Base-by-base conservation (phyloP, 257 asterid species). In the Eucommia ulmoides region DNA sequence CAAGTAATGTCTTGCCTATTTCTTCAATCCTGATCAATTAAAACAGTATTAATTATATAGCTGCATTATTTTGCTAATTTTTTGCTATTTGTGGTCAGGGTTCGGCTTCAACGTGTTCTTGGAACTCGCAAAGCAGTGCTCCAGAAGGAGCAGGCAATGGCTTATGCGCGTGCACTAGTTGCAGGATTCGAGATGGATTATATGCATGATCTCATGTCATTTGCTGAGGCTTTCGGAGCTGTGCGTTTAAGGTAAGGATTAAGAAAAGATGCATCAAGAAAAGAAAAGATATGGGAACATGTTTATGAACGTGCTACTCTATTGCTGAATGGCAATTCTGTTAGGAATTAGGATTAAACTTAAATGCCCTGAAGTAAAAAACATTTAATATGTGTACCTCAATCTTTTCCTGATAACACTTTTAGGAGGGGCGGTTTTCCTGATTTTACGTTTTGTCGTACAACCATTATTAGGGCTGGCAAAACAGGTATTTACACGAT, bases 141-240 rank as follows among this genome's bases (percentile, higher is more conserved):
- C 20, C 68, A 59, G 67, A 86, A 86, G 70, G 94, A 86, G 65
- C 93, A 86, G 65, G 94, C 94, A 59, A 82, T 86, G 96, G 94
- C 93, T 50, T 82, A 75, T 67, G 94, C 94, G 8, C 84, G 96
- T 56, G 96, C 96, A 26, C 81, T 81, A 16, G 96, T 83, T 62
- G 96, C 88, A 5, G 96, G 94, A 49, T 86, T 82, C 61, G 88
- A 78, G 53, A 73, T 86, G 51, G 92, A 80, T 38, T 55, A 65
- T 44, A 60, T 82, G 51, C 82, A 82, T 53, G 91, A 86, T 63
- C 92, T 86, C 33, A 64, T 83, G 50, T 73, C 72, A 75, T 82
- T 86, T 65, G 80, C 93, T 22, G 86, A 86, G 52, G 57, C 75
- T n/a, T 86, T 82, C 62, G 96, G 94, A 44, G 96, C 94, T 71